Evolutionary conservation across 2,329 filamentous ascomycete genomes (phyloP), one percentile per base, ranked within the genome.

Genomic region (Amesomyces nigricolor): DNA sequence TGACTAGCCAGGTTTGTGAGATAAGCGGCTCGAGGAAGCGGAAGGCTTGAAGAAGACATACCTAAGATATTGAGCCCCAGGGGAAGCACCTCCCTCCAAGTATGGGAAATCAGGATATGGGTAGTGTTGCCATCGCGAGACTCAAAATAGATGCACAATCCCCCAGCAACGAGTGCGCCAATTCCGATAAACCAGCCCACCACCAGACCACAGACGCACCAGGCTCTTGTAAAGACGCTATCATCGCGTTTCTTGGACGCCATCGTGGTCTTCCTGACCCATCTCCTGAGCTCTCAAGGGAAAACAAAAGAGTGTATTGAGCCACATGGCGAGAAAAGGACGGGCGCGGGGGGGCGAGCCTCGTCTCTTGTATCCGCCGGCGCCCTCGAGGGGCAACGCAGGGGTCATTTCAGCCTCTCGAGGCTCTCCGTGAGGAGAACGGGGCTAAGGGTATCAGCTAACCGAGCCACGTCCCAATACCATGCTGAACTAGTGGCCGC

Each of bases 41-140:
- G 39, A 19, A n/a, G 26, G 10, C 17, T 29, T 19, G 22, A 8
- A 17, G 39, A 46, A 46, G 42, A 53, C 48, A n/a, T 58, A 63
- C 61, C 59, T 17, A 66, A 19, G 38, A 66, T 75, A 62, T 82
- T 64, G 49, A 70, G 63, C 8, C 65, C 62, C 39, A 65, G 57
- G 32, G 62, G 61, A 3, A 70, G 48, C 14, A 65, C 56, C 16
- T 63, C 62, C 46, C 57, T 54, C 57, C 52, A 60, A 3, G 30
- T 57, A n/a, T 60, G 47, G 2, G 57, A 54, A 19, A 62, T 29
- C 32, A 30, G 4, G 45, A 63, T 53, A 6, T 56, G 54, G 17
- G 57, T 26, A 17, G 58, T 44, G 16, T 45, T 38, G 1, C 48
- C 54, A 49, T 61, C 56, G 7, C 55, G 60, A 22, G 56, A 5